Conservation (phyloP, 768 basidiomycete genomes). For the Trametopsis cervina region DNA sequence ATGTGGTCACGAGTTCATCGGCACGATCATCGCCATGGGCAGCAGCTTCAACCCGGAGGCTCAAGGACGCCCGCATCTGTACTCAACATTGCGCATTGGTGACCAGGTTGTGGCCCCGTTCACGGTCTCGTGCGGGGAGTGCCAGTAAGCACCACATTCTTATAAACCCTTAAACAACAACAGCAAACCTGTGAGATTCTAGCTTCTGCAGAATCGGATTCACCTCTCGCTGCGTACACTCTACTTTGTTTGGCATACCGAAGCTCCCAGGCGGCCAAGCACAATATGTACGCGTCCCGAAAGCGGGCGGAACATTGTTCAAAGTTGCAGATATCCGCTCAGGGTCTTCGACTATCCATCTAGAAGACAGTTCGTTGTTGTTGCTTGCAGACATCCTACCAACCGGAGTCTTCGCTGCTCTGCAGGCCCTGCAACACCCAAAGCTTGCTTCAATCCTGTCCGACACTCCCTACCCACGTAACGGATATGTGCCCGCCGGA, state of each 20-base stretch:
- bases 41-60: slow-evolving; percentile 39
- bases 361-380: slow-evolving; percentile 56
- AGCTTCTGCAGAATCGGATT: slow-evolving; percentile 72
- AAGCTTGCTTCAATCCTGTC: slow-evolving; percentile 58
- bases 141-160: slow-evolving; percentile 48
- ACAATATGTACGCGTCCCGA: slow-evolving; percentile 73
- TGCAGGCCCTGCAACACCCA: slow-evolving; percentile 67
- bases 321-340: slow-evolving; percentile 33
- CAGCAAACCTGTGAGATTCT: neutral
- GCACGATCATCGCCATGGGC: slow-evolving; percentile 64
- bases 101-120: slow-evolving; percentile 80
- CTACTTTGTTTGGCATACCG: slow-evolving; percentile 60
- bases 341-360: slow-evolving; percentile 4
- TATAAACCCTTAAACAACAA: too few species aligned
- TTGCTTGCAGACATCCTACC: slow-evolving; percentile 75
- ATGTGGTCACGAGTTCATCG: slow-evolving; percentile 75
- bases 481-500: neutral
- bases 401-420: slow-evolving; percentile 70
- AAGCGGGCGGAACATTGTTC: slow-evolving; percentile 73
- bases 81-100: slow-evolving; percentile 57
- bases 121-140: slow-evolving; percentile 79
- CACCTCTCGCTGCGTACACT: slow-evolving; percentile 59
- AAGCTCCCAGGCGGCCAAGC: slow-evolving; percentile 69
- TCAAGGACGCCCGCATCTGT: slow-evolving; percentile 50
- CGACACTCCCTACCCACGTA: slow-evolving; percentile 50